Conservation (phyloP, 768 basidiomycete species). For the Coprinopsis sp. region DNA sequence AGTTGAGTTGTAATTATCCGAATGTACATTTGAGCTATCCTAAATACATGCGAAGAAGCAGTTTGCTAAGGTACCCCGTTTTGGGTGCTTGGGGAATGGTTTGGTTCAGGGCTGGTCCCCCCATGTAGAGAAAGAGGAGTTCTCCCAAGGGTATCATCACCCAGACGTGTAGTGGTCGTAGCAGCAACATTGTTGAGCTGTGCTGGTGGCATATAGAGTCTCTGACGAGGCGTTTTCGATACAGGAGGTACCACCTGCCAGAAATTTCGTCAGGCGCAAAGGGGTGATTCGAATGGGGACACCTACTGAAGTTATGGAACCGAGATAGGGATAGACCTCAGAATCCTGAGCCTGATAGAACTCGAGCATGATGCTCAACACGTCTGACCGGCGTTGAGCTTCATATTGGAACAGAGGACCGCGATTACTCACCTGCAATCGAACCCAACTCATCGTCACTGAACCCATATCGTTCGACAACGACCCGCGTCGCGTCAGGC, state of each 20-base stretch:
- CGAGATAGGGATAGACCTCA: slow-evolving; percentile 42
- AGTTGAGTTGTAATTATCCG: background rate
- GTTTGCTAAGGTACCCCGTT: background rate
- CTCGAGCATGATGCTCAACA: slow-evolving; percentile 61
- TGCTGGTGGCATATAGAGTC: slow-evolving; percentile 37
- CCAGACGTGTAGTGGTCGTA: slow-evolving; percentile 16
- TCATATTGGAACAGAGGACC: slow-evolving; percentile 2
- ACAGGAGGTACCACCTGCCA: slow-evolving; percentile 47
- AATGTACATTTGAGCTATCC: too few relatives aligned
- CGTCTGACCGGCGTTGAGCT: slow-evolving; percentile 38
- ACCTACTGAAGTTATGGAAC: slow-evolving; percentile 47
- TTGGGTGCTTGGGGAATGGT: slow-evolving; percentile 2
- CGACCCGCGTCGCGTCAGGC: slow-evolving; percentile 64
- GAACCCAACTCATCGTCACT: slow-evolving; percentile 51
- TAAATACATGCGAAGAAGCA: background rate
- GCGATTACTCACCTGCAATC: slow-evolving; percentile 50
- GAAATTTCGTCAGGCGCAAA: slow-evolving; percentile 5
- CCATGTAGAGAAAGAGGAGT: slow-evolving; percentile 62
- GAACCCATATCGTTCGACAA: slow-evolving; percentile 63
- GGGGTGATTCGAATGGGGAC: slow-evolving; percentile 1
- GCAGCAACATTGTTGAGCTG: slow-evolving; percentile 19
- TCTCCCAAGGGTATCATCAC: slow-evolving; percentile 32
- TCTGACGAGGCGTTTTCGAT: slow-evolving; percentile 25
- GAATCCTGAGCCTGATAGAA: slow-evolving; percentile 67
- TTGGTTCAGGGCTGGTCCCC: slow-evolving; percentile 43